Base-by-base conservation (phyloP, 2,329 filamentous ascomycete genomes). In the Colletotrichum sojae region DNA sequence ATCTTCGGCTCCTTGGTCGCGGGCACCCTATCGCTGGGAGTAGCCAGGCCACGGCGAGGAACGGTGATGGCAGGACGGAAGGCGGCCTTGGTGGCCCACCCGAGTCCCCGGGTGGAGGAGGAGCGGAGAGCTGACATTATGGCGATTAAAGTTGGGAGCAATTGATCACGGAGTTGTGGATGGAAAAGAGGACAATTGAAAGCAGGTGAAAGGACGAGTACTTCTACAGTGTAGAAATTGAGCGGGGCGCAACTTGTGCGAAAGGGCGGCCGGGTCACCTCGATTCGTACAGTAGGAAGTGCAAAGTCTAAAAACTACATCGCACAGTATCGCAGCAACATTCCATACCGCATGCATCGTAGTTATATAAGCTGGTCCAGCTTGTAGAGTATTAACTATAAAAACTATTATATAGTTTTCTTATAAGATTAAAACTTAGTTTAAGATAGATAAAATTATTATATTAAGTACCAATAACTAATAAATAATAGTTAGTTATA, bases 1-100 rank as follows among this genome's bases (percentile, higher is more conserved):
- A 93, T 90, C 76, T 86, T 86, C 64, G 92, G 87, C 75, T 92
- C 88, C 73, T 89, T 82, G 66, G 89, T 83, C 57, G 89, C 88
- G 56, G 89, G 87, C 43, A 89, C 87, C 13, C 45, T 60, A 80
- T 91, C 81, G 77, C 83, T 84, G 72, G 88, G 82, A 2, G 86
- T 83, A 63, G 87, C 87, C 83, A 89, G 87, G 70, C 84, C 83
- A 71, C 87, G 85, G 36, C 67, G 62, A 69, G 67, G 62, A 58
- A 82, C 75, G 73, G 85, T 82, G 75, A 83, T 78, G 71, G 81
- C 80, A 72, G 80, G 81, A 61, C 78, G 78, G 71, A 79, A 75
- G 56, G 78, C 73, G 75, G 77, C 73, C 73, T 77, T 75, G 70
- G 82, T 76, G 74, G 84, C 80, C 73, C 82, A 78, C 79, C 83